Evolutionary conservation across 1,284 basidiomycete genomes (phyloP).

Genomic region (Sutorius eximius): DNA sequence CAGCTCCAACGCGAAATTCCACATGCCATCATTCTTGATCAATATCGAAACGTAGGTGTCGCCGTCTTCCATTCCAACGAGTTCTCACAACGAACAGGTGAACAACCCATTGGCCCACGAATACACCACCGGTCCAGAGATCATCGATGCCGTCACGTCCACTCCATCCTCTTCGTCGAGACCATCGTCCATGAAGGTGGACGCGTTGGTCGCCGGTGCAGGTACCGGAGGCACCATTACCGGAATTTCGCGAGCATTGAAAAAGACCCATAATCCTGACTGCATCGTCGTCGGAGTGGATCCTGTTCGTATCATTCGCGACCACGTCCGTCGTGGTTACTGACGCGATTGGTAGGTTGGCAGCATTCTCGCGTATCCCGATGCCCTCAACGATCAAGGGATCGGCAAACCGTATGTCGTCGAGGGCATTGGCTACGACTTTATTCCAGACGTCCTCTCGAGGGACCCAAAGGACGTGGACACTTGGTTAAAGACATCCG

Average conservation of each 20-base stretch:
- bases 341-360: conserved; percentile 57
- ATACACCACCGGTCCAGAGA: conserved; percentile 84
- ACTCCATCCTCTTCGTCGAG: conserved; percentile 56
- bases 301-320: conserved; percentile 57
- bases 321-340: neutral
- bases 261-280: conserved; percentile 70
- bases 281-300: conserved; percentile 86
- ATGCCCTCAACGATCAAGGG: conserved; percentile 53
- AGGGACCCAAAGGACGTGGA: conserved; percentile 58
- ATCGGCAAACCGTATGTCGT: conserved; percentile 72
- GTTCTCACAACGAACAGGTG: conserved; percentile 39
- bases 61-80: neutral
- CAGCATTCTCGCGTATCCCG: conserved; percentile 81
- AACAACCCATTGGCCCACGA: conserved; percentile 94
- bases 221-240: conserved; percentile 96
- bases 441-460: conserved; percentile 80
- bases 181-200: conserved; percentile 72
- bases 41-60: conserved; percentile 73
- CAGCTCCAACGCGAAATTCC: conserved; percentile 80
- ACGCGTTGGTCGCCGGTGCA: conserved; percentile 84
- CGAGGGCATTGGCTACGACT: conserved; percentile 96
- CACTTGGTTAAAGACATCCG: conserved; percentile 84
- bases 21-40: conserved; percentile 87
- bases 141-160: conserved; percentile 69
- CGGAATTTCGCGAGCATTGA: conserved; percentile 82